Percentiles rank a stretch among this genome's conserved stretches.
Evolutionary conservation across 1,139 yeast species (phyloP).

Genomic region (Suhomyces wounanorum): DNA sequence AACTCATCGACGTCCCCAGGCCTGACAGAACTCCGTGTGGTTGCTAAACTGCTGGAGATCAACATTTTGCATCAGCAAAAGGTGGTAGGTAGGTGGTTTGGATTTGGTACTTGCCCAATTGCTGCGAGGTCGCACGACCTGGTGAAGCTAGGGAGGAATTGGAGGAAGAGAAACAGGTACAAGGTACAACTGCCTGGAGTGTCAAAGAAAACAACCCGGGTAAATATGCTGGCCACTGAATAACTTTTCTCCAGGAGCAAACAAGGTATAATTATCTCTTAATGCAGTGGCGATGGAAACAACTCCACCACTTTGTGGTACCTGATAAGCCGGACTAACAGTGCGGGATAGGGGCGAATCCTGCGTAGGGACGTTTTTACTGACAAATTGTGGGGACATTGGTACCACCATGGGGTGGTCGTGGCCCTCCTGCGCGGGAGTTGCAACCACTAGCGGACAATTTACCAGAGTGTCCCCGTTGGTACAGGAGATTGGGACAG

Average conservation of each 20-base stretch:
- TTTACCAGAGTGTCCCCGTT: too few relatives aligned
- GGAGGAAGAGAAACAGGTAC: too few relatives aligned
- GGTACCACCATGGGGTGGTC: neutral
- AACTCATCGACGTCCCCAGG: neutral
- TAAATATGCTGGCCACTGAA: too few relatives aligned
- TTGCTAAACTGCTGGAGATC: neutral
- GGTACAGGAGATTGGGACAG: too few relatives aligned
- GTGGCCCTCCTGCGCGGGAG: neutral
- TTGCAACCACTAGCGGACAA: neutral
- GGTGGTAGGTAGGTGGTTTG: neutral
- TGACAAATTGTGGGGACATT: neutral
- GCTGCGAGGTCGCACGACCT: constrained; percentile 3
- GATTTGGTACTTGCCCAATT: neutral
- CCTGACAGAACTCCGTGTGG: neutral
- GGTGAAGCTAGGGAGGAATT: too few relatives aligned
- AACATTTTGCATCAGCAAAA: neutral
- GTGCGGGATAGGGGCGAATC: neutral
- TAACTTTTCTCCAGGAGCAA: too few relatives aligned
- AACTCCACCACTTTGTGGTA: neutral
- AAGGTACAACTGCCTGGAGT: too few relatives aligned
- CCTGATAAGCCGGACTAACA: neutral
- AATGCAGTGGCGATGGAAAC: neutral
- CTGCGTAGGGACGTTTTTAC: neutral
- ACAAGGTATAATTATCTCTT: too few relatives aligned
- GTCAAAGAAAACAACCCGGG: too few relatives aligned